These are phyloP conservation scores for Helianthus annuus DNA, from an alignment of 129 eudicot genomes.

Conservation along the genomic window DNA sequence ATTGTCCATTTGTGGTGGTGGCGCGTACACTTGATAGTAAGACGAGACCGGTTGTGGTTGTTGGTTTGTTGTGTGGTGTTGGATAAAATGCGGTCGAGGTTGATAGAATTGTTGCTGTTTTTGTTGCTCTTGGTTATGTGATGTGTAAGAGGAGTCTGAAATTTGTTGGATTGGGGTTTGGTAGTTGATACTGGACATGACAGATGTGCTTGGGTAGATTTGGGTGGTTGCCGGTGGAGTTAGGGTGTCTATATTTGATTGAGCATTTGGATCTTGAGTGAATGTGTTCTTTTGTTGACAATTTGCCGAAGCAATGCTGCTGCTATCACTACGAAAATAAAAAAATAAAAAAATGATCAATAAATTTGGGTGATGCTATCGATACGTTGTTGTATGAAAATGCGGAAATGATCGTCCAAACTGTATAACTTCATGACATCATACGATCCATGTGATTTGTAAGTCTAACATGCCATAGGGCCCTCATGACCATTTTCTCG, in stretches of 20 bases:
- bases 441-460: no score
- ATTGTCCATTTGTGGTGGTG: conserved; percentile 44
- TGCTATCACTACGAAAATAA: conserved; percentile 52
- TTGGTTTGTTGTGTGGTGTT: conserved; percentile 45
- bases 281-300: conserved; percentile 43
- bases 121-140: conserved; percentile 15
- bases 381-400: no score
- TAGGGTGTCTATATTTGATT: conserved; percentile 35
- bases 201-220: conserved; percentile 22
- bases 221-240: conserved; percentile 30
- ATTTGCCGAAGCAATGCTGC: conserved; percentile 59
- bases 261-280: conserved; percentile 44
- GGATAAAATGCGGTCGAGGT: conserved; percentile 52
- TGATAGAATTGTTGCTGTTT: conserved; percentile 50
- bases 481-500: no score
- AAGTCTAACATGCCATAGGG: no score
- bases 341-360: no score
- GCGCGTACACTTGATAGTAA: conserved; percentile 59
- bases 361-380: no score
- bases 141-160: conserved; percentile 31
- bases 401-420: no score
- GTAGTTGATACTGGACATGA: conserved; percentile 22
- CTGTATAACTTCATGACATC: no score
- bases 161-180: conserved; percentile 48
- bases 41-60: conserved; percentile 48